phyloP scores from a whole-genome alignment of 305 asterid species.

The Fraxinus xanthoxyloides region DNA sequence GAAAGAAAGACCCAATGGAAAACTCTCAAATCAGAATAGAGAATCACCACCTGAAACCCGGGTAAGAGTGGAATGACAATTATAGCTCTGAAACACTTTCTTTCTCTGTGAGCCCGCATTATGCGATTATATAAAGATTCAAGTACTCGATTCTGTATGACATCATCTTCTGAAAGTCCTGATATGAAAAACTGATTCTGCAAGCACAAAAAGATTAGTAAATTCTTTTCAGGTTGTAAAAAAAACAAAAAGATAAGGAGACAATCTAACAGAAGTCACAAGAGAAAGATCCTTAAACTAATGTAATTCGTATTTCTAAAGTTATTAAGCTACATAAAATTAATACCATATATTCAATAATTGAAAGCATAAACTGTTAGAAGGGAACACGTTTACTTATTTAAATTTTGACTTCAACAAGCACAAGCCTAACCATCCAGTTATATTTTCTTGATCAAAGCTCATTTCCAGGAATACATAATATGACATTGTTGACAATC shows the following conservation, averaged over 20 bases:
- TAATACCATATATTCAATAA: not conserved
- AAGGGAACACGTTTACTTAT: not conserved
- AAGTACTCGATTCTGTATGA: conserved; percentile 78
- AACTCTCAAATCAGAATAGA: conserved; percentile 18
- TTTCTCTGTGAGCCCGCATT: conserved; percentile 62
- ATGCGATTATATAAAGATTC: conserved; percentile 89
- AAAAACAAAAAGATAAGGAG: not conserved
- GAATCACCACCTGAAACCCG: conserved; percentile 73
- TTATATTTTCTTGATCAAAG: not conserved
- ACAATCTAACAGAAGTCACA: not conserved
- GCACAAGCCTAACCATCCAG: not conserved
- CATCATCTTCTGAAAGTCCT: conserved; percentile 83
- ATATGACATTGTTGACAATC: not conserved
- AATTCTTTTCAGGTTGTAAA: not conserved
- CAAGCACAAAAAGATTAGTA: conserved; percentile 24
- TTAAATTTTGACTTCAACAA: not conserved
- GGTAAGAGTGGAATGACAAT: conserved; percentile 92
- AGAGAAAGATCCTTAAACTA: not conserved
- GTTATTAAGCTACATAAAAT: not conserved
- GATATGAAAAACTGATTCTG: conserved; percentile 97
- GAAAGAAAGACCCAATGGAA: not conserved
- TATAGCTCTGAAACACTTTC: conserved; percentile 72
- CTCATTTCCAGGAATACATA: not conserved
- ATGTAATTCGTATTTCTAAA: not conserved
- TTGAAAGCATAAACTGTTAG: not conserved